Evolutionary conservation across 2,329 filamentous ascomycete species (phyloP).

Genomic region (Nemania serpens): DNA sequence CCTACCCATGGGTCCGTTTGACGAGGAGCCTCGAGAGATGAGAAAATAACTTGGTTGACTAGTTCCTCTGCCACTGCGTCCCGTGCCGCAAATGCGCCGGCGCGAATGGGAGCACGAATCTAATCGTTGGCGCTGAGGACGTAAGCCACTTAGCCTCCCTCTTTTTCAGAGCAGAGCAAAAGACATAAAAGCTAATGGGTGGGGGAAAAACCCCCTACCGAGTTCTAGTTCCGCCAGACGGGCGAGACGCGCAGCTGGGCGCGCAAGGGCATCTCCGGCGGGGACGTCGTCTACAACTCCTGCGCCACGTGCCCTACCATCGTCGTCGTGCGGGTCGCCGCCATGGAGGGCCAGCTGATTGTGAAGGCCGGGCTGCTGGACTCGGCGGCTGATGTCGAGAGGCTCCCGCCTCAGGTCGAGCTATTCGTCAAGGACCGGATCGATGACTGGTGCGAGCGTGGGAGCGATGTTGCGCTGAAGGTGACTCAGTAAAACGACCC

Average conservation of each 20-base stretch:
- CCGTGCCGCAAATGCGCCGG: constrained; percentile 20
- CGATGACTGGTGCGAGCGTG: constrained; percentile 19
- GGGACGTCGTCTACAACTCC: constrained; percentile 16
- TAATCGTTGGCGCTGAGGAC: constrained; percentile 14
- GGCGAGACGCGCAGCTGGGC: constrained; percentile 11
- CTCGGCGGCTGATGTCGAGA: constrained; percentile 9
- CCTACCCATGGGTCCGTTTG: too few species aligned
- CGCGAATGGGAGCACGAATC: constrained; percentile 20
- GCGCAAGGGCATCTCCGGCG: constrained; percentile 16
- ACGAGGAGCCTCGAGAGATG: neutral
- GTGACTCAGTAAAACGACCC: constrained; percentile 5
- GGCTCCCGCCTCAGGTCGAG: constrained; percentile 4
- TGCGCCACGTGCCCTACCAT: constrained; percentile 21
- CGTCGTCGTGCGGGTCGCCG: constrained; percentile 1
- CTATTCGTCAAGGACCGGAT: constrained; percentile 21
- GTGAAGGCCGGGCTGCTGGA: constrained; percentile 18
- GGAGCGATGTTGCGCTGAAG: constrained; percentile 5
- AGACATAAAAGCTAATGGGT: neutral
- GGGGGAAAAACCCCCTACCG: neutral
- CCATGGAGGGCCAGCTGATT: constrained; percentile 6
- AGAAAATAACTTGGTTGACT: neutral
- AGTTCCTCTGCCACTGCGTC: constrained; percentile 20
- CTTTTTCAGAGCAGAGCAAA: neutral
- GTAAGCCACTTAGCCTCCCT: constrained; percentile 1
- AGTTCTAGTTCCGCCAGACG: constrained; percentile 3